Evolutionary conservation across 306 rosid species (phyloP), one percentile per base, ranked within the genome.

Genomic region (Arachis hypogaea): DNA sequence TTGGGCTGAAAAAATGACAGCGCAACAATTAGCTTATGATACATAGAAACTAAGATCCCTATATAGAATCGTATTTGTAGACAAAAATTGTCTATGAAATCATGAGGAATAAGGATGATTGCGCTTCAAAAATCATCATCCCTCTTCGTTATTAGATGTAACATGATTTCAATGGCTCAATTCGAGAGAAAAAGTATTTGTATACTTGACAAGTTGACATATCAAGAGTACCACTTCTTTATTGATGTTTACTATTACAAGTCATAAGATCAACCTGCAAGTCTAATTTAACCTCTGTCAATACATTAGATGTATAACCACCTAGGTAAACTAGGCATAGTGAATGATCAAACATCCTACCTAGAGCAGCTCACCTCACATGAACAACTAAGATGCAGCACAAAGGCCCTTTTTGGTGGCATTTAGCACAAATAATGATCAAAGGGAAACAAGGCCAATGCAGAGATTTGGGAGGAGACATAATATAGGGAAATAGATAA

Each of bases 1-100:
- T 77, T 74, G 11, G 90, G 85, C 97, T 91, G 85, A 80, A 63
- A 69, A 43, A 43, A 18, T n/a, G 55, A 84, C 74, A 63, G 45
- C 76, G 16, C 49, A 76, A 56, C 2, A 11, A 1, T 18, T 18
- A 18, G 22, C 22, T 18, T 18, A 18, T 18, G 22, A 18, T 18
- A 18, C 22, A 18, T 9, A 63, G 61, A 44, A 49, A 18, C 68
- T 58, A 36, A 71, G 55, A 59, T 59, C 38, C 22, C 22, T 18
- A 18, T 18, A 18, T 18, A 18, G 22, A 18, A 18, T 18, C 22
- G 22, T 18, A 18, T 18, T 18, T 18, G 22, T 18, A 18, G 22
- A 18, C 22, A 18, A 18, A 18, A 18, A 18, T 18, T 18, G 22
- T 18, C 22, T 0, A 1, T 18, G 22, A 18, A 18, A 18, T 18